These are phyloP conservation scores for Hericium erinaceus DNA, from an alignment of 768 basidiomycete genomes.

Conservation along the genomic window DNA sequence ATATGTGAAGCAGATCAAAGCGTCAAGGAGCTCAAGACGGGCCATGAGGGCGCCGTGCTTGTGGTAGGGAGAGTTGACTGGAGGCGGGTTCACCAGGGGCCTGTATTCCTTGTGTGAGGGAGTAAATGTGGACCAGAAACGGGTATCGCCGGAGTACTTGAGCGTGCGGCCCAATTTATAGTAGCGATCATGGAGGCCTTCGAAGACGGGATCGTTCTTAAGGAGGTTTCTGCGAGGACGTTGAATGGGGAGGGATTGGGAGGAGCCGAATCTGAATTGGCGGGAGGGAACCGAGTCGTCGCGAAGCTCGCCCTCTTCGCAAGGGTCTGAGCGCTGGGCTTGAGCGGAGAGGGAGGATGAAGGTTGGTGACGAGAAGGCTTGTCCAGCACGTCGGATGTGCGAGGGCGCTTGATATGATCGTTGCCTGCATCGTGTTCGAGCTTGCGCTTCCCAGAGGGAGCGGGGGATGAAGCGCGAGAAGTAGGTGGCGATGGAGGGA, in stretches of 20 bases:
- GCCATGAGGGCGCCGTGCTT: conserved; percentile 69
- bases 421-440: conserved; percentile 10
- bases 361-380: conserved; percentile 18
- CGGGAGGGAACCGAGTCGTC: conserved; percentile 24
- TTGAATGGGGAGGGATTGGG: conserved; percentile 44
- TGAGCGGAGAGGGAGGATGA: conserved; percentile 12
- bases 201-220: conserved; percentile 39
- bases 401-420: conserved; percentile 17
- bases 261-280: conserved; percentile 8
- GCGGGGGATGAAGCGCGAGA: conserved; percentile 35
- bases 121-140: conserved; percentile 67
- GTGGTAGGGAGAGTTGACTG: conserved; percentile 60
- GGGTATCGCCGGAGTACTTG: conserved; percentile 77
- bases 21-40: conserved; percentile 71
- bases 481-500: conserved; percentile 37
- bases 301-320: conserved; percentile 38
- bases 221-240: conserved; percentile 50
- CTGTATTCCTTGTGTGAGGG: conserved; percentile 55
- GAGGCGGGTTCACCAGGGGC: conserved; percentile 54
- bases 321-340: conserved; percentile 30
- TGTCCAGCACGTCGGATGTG: conserved; percentile 21
- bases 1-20: conserved; percentile 77
- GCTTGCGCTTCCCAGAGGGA: conserved; percentile 31
- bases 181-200: conserved; percentile 60
- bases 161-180: conserved; percentile 61